Evolutionary conservation across 192 early-diverging fungal species (phyloP), one percentile per base, ranked within the genome.

Genomic region (Podila epicladia): DNA sequence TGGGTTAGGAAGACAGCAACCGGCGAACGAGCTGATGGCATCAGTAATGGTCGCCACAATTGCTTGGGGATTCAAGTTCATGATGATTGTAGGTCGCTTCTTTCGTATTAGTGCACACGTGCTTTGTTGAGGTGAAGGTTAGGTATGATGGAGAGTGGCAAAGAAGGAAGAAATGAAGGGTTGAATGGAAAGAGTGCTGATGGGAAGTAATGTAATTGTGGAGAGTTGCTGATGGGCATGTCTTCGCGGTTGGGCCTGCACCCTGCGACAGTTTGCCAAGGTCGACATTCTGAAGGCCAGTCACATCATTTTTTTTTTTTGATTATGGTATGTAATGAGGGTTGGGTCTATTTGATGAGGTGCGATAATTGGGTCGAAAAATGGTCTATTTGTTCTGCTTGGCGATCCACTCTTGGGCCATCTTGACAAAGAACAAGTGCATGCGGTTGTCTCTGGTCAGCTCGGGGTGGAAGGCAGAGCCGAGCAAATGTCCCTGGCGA

Each of bases 381-480:
- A 15, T 15, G 41, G 15, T 68, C 62, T 77, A 70, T 57, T 78
- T 65, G 8, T 49, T 41, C 19, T 71, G 63, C n/a, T 58, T n/a
- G 26, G 65, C 64, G 55, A 79, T 79, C 70, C 76, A 70, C 20
- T 82, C 64, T 45, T 82, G 82, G 29, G 87, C 86, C 58, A 87
- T 60, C 37, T 71, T 63, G 55, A 88, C 87, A 93, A 98, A 99
- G 85, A 92, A 97, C 62, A 83, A 82, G 80, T 99, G 98, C 86
- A 97, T 92, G 28, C 97, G 83, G 72, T 88, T 88, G 82, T 99
- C 98, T 17, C 74, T 69, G 8, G 98, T 99, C 64, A 99, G 86
- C 78, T 99, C 98, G 1, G 98, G 98, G 72, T 99, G 98, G 88
- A 99, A 99, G 49, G 95, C 90, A 0, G 95, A 96, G 53, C 92